Evolutionary conservation across 257 asterid genomes (phyloP).

Genomic region (Salvia hispanica): DNA sequence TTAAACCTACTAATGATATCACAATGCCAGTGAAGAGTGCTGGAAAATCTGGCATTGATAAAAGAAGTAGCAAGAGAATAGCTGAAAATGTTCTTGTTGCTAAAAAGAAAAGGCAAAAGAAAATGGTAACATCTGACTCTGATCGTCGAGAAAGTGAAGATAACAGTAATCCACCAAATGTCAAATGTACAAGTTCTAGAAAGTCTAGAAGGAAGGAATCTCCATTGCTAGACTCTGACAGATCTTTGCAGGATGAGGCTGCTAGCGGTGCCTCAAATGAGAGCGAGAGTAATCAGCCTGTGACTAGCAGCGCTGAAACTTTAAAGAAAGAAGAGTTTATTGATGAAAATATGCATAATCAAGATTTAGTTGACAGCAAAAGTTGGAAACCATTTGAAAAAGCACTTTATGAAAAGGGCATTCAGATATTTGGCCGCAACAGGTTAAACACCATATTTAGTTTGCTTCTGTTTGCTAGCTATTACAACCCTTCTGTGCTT

Average conservation of each 20-base stretch:
- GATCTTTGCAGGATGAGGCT: slow-evolving; percentile 50
- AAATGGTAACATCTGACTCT: slow-evolving; percentile 53
- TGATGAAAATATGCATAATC: slow-evolving; percentile 51
- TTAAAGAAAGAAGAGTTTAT: slow-evolving; percentile 52
- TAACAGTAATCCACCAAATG: slow-evolving; percentile 39
- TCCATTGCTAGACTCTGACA: slow-evolving; percentile 41
- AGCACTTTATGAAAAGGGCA: slow-evolving; percentile 86
- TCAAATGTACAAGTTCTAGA: slow-evolving; percentile 53
- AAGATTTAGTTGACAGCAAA: slow-evolving; percentile 49
- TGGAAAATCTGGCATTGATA: slow-evolving; percentile 51
- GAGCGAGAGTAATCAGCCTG: slow-evolving; percentile 44
- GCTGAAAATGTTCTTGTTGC: slow-evolving; percentile 76
- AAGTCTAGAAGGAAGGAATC: slow-evolving; percentile 60
- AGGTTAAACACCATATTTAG: slow-evolving; percentile 55
- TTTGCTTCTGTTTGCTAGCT: slow-evolving; percentile 22
- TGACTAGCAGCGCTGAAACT: slow-evolving; percentile 46
- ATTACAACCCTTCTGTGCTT: background rate
- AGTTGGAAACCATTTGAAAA: slow-evolving; percentile 87
- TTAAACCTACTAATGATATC: slow-evolving; percentile 48
- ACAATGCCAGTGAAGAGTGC: slow-evolving; percentile 50
- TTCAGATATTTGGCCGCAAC: slow-evolving; percentile 83
- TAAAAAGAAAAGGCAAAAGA: slow-evolving; percentile 68
- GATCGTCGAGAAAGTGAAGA: slow-evolving; percentile 57
- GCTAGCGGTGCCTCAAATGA: slow-evolving; percentile 55
- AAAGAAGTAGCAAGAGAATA: slow-evolving; percentile 86